Evolutionary conservation across 73 alveolate species (phyloP).

Genomic region (Tetrahymena elliotti): DNA sequence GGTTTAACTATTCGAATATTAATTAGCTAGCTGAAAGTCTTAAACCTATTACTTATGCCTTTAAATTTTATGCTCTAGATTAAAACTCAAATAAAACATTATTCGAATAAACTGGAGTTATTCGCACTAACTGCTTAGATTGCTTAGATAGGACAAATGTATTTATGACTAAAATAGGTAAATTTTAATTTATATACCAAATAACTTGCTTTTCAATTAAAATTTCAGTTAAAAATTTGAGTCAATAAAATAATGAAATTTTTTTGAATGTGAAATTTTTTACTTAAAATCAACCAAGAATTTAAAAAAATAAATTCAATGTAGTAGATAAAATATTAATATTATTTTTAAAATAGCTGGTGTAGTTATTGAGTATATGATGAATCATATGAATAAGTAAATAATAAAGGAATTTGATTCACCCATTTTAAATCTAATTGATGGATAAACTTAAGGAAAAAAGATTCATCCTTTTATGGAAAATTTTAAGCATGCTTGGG

Average conservation of each 20-base stretch:
- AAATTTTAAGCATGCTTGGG: conserved; percentile 13
- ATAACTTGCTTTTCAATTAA: background rate
- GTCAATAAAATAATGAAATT: too few species aligned
- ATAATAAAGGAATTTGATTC: conserved; percentile 4
- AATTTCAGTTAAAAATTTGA: too few species aligned
- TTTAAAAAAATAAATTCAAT: too few species aligned
- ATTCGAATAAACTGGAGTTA: background rate
- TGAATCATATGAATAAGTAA: background rate
- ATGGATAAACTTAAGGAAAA: background rate
- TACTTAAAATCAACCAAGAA: too few species aligned
- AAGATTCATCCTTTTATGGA: conserved; percentile 17
- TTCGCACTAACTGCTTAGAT: conserved; percentile 23
- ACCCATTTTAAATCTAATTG: background rate
- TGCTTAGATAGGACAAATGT: conserved; percentile 27
- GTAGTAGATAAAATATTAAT: too few species aligned
- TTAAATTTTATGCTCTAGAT: background rate
- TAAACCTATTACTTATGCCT: background rate
- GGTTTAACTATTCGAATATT: background rate
- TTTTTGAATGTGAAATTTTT: too few species aligned
- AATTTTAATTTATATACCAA: background rate
- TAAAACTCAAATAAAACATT: background rate
- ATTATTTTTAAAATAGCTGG: background rate
- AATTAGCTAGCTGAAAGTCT: background rate
- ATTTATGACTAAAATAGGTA: conserved; percentile 22
- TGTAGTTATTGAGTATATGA: background rate